These are phyloP conservation scores for Emmonsia crescens DNA, from an alignment of 2,329 filamentous ascomycete species.

Conservation along the genomic window DNA sequence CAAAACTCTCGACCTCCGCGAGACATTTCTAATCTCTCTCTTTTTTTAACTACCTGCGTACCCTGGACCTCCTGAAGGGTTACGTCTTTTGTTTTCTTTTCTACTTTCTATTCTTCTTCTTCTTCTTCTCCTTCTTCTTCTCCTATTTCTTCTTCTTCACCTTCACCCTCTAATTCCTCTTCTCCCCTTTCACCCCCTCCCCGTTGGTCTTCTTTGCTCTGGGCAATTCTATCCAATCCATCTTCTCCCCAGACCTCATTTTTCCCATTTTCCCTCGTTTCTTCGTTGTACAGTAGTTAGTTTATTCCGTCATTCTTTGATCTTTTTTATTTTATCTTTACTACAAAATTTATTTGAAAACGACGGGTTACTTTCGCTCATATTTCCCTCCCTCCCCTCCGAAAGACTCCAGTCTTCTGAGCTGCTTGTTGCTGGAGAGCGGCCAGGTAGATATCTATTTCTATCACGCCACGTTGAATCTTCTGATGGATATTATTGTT, in stretches of 20 bases:
- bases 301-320: neutral
- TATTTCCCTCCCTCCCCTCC: neutral
- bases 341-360: conserved; percentile 3
- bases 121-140: neutral
- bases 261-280: conserved; percentile 1
- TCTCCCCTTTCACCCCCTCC: neutral
- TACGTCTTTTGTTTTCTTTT: neutral
- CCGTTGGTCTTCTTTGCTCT: conserved; percentile 10
- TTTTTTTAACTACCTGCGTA: too few relatives aligned
- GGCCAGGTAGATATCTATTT: neutral
- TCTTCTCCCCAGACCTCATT: neutral
- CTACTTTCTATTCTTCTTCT: neutral
- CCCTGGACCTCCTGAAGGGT: neutral
- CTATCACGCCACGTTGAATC: neutral
- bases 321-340: conserved; percentile 4
- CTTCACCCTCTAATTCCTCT: neutral
- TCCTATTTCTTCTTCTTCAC: neutral
- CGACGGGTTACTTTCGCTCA: conserved; percentile 2
- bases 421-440: neutral
- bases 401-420: neutral
- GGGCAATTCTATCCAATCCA: neutral
- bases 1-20: too few relatives aligned
- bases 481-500: neutral
- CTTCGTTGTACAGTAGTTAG: neutral
- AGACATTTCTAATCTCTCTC: neutral